Conservation (phyloP, 2,329 filamentous ascomycete genomes). For the Hirsutella thompsonii region DNA sequence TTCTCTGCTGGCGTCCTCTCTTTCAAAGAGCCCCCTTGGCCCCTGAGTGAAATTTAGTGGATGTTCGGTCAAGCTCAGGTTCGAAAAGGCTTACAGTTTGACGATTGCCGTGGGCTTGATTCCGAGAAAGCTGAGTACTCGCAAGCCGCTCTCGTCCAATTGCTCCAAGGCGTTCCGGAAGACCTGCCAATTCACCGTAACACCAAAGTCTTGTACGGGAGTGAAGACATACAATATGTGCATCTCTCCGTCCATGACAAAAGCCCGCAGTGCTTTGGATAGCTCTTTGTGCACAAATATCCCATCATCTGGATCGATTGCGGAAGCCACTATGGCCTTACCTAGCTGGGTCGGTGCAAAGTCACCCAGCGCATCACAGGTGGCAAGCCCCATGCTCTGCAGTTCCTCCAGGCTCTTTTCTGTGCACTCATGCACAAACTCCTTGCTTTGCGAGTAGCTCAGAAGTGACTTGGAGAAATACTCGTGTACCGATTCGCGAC, state of each 20-base stretch:
- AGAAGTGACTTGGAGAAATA: constrained; percentile 58
- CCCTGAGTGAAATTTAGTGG: constrained; percentile 28
- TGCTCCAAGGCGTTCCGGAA: constrained; percentile 59
- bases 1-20: constrained; percentile 49
- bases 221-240: constrained; percentile 70
- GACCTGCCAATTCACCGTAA: constrained; percentile 55
- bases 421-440: constrained; percentile 39
- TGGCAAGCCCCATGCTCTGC: constrained; percentile 39
- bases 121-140: constrained; percentile 55
- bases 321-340: constrained; percentile 58
- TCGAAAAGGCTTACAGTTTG: constrained; percentile 39
- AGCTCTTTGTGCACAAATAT: constrained; percentile 61
- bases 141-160: constrained; percentile 57
- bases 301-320: constrained; percentile 62
- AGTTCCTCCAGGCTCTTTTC: constrained; percentile 47
- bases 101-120: constrained; percentile 56
- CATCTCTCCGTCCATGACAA: constrained; percentile 73
- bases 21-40: constrained; percentile 51
- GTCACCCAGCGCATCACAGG: constrained; percentile 31
- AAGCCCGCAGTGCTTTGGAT: constrained; percentile 51
- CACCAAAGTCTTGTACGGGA: constrained; percentile 46
- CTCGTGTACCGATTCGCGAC: constrained; percentile 49
- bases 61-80: not conserved
- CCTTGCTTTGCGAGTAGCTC: constrained; percentile 38
- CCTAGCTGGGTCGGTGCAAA: constrained; percentile 54